These are phyloP conservation scores for Macrophomina tecta DNA, from an alignment of 2,329 filamentous ascomycete genomes.

Conservation along the genomic window DNA sequence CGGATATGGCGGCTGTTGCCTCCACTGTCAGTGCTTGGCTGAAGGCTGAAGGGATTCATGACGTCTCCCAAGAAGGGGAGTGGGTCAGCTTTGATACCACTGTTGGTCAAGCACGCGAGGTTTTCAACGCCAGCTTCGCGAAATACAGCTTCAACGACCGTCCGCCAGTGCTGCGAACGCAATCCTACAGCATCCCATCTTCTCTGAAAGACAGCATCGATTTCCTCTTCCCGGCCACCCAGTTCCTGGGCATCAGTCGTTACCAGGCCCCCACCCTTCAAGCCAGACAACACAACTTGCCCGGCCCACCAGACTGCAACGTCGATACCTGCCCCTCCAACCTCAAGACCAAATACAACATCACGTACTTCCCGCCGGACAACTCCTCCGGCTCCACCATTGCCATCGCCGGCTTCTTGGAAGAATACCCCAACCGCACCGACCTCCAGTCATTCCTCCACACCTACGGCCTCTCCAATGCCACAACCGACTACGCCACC, in stretches of 20 bases:
- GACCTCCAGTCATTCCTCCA: constrained; percentile 49
- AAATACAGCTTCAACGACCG: constrained; percentile 49
- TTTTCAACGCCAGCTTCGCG: constrained; percentile 58
- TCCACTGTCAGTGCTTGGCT: constrained; percentile 52
- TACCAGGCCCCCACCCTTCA: neutral
- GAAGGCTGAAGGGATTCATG: constrained; percentile 45
- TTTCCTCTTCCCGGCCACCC: constrained; percentile 59
- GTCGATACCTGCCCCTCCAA: constrained; percentile 29
- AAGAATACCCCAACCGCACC: constrained; percentile 55
- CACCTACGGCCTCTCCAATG: constrained; percentile 44
- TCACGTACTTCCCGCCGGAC: constrained; percentile 42
- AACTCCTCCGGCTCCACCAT: constrained; percentile 54
- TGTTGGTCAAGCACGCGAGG: constrained; percentile 49
- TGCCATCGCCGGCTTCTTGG: constrained; percentile 60
- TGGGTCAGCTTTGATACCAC: constrained; percentile 52
- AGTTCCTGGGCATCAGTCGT: constrained; percentile 51
- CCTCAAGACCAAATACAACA: constrained; percentile 33
- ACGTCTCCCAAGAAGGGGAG: constrained; percentile 47
- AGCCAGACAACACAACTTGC: neutral
- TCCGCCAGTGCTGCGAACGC: constrained; percentile 50
- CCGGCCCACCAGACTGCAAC: constrained; percentile 2
- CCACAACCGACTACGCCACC: constrained; percentile 55
- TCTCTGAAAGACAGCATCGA: constrained; percentile 49
- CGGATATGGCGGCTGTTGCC: constrained; percentile 40
- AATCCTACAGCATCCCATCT: constrained; percentile 50